Percentiles rank a stretch among this genome's conserved stretches.
Evolutionary conservation across 1,284 basidiomycete genomes (phyloP).

Genomic region (Mycena citricolor): DNA sequence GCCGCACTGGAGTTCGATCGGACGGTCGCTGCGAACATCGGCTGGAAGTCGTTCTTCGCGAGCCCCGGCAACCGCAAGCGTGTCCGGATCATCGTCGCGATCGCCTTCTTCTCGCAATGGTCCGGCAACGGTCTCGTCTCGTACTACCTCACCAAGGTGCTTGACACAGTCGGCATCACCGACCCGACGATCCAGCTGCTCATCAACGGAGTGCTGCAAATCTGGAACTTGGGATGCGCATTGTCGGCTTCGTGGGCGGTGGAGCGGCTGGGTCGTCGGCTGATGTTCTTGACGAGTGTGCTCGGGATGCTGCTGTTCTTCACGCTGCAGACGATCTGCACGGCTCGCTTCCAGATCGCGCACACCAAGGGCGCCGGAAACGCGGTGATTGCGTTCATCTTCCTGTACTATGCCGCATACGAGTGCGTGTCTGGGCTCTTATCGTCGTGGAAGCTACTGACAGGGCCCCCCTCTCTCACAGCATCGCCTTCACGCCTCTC

Average conservation of each 20-base stretch:
- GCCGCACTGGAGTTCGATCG: slow-evolving; percentile 67
- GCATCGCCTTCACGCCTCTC: slow-evolving; percentile 71
- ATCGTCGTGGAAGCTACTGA: slow-evolving; percentile 4
- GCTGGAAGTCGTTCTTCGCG: slow-evolving; percentile 59
- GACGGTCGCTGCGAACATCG: slow-evolving; percentile 51
- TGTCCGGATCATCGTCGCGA: slow-evolving; percentile 64
- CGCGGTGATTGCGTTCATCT: slow-evolving; percentile 75
- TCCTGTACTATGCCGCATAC: slow-evolving; percentile 70
- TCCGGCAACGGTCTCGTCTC: slow-evolving; percentile 75
- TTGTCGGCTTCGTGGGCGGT: slow-evolving; percentile 55
- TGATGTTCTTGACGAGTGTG: slow-evolving; percentile 64
- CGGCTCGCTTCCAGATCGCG: slow-evolving; percentile 56
- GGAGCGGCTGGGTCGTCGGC: slow-evolving; percentile 59
- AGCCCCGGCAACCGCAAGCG: slow-evolving; percentile 68
- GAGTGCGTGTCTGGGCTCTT: slow-evolving; percentile 46
- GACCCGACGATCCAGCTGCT: slow-evolving; percentile 58
- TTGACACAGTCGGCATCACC: slow-evolving; percentile 72
- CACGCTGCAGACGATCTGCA: slow-evolving; percentile 69
- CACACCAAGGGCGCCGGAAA: slow-evolving; percentile 49
- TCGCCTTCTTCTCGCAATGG: slow-evolving; percentile 76
- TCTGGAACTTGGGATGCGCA: slow-evolving; percentile 73
- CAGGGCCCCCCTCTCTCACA: slow-evolving; percentile 26
- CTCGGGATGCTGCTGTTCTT: slow-evolving; percentile 73
- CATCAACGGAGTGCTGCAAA: slow-evolving; percentile 73
- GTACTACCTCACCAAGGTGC: slow-evolving; percentile 73